These are phyloP conservation scores for Inga leiocalycina DNA, from an alignment of 306 rosid species.

Conservation along the genomic window DNA sequence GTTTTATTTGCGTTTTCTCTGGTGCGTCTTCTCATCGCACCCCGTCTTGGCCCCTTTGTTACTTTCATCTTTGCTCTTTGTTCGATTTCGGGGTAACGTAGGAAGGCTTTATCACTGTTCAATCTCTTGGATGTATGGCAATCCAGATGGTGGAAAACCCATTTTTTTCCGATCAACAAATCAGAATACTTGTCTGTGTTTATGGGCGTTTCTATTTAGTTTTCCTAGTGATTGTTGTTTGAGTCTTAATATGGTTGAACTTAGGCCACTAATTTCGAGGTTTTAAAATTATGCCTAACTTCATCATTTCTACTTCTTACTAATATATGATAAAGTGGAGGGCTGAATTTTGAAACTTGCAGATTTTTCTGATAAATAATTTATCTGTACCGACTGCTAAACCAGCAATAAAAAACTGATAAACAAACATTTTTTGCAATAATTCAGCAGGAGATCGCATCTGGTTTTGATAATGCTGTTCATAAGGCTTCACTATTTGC, in stretches of 20 bases:
- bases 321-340: background rate
- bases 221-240: constrained; percentile 14
- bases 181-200: constrained; percentile 27
- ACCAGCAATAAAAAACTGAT: constrained; percentile 21
- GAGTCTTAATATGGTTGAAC: constrained; percentile 22
- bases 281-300: background rate
- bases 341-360: constrained; percentile 16
- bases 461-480: constrained; percentile 18
- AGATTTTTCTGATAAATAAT: background rate
- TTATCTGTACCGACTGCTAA: background rate
- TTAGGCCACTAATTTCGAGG: constrained; percentile 1
- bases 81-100: constrained; percentile 13
- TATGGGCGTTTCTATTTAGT: constrained; percentile 11
- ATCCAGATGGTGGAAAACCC: constrained; percentile 11
- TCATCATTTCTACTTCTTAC: background rate
- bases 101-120: background rate
- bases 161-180: background rate
- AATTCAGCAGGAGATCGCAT: constrained; percentile 39
- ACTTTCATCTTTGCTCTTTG: constrained; percentile 12
- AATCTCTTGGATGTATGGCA: background rate
- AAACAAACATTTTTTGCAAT: constrained; percentile 4
- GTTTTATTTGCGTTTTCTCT: background rate
- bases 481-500: constrained; percentile 5
- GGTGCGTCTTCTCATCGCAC: constrained; percentile 33
- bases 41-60: constrained; percentile 11